phyloP scores from a whole-genome alignment of 2,329 filamentous ascomycete species.

The Scytalidium lignicola region DNA sequence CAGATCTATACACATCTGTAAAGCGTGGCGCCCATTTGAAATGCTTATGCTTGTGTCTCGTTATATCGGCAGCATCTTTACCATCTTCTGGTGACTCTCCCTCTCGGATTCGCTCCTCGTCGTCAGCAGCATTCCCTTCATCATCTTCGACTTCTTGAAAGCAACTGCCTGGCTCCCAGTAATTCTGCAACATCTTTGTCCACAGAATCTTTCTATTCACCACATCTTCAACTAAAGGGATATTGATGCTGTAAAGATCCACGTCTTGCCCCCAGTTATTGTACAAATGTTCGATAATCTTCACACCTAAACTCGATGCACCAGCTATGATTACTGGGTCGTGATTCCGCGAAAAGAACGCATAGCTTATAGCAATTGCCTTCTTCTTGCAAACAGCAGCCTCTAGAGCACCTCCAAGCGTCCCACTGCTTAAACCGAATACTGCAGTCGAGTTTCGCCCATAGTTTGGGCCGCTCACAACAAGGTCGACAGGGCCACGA shows the following conservation, averaged over 20 bases:
- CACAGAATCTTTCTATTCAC: conserved; percentile 69
- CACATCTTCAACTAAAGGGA: conserved; percentile 76
- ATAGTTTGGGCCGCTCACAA: conserved; percentile 78
- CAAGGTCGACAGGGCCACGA: conserved; percentile 66
- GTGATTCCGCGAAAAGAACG: conserved; percentile 82
- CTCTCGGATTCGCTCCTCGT: conserved; percentile 70
- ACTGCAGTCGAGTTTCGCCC: conserved; percentile 77
- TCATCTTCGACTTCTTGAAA: conserved; percentile 74
- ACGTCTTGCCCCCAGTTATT: conserved; percentile 68
- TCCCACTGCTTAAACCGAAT: conserved; percentile 73
- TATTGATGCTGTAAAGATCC: conserved; percentile 88
- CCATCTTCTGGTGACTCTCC: conserved; percentile 38
- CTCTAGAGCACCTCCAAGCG: conserved; percentile 72
- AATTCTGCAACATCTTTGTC: conserved; percentile 84
- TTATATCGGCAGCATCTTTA: conserved; percentile 28
- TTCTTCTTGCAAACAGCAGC: conserved; percentile 64
- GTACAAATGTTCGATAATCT: conserved; percentile 73
- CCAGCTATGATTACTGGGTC: conserved; percentile 75
- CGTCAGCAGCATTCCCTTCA: conserved; percentile 57
- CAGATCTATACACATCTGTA: conserved; percentile 78
- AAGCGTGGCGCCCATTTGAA: conserved; percentile 95
- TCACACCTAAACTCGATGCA: conserved; percentile 68
- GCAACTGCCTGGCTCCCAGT: conserved; percentile 79
- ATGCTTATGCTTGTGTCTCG: conserved; percentile 67
- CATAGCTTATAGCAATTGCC: conserved; percentile 81